Base-by-base conservation (phyloP, 148 eudicot genomes). In the Pouteria glomerata region DNA sequence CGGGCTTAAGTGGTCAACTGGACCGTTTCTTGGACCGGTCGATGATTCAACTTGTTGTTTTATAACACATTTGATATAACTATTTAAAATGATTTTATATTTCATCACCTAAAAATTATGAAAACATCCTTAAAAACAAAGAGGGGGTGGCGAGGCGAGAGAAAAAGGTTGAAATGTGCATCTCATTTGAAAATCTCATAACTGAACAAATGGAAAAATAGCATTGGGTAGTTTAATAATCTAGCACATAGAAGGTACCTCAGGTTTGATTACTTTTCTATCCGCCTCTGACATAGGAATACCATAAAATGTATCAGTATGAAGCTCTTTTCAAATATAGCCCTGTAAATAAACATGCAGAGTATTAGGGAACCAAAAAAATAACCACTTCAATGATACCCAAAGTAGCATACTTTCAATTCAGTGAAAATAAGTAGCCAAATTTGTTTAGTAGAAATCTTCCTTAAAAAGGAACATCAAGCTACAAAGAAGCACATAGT, bases 181-280 rank as follows among this genome's bases (percentile, higher is more conserved):
- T 56, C 53, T 48, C 53, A 12, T 48, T 48, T 15, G 44, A 39
- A 39, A 39, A 39, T 4, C 7, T 39, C 44, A 39, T 35, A 41
- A 39, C 26, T 29, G 37, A 61, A 45, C 15, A 47, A 30, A n/a
- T 8, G 34, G 10, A 14, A 37, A 16, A 51, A 7, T 23, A 16
- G 35, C 6, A 27, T 47, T 19, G 60, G 29, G 12, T 1, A 7
- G 45, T 50, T 35, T 41, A 24, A n/a, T 26, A 63, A 16, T 51
- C 33, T 51, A 24, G 4, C 34, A 8, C 29, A 41, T 35, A 61
- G 21, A 63, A 69, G 29, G 34, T 65, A 77, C 84, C 84, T 74
- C 81, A 3, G 84, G 78, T 71, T 74, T 77, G 26, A 77, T 81
- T 21, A 74, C 68, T 70, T 81, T 80, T 47, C 74, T 77, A 34